Evolutionary conservation across 73 alveolate genomes (phyloP).

Genomic region (Paramecium pentaurelia): DNA sequence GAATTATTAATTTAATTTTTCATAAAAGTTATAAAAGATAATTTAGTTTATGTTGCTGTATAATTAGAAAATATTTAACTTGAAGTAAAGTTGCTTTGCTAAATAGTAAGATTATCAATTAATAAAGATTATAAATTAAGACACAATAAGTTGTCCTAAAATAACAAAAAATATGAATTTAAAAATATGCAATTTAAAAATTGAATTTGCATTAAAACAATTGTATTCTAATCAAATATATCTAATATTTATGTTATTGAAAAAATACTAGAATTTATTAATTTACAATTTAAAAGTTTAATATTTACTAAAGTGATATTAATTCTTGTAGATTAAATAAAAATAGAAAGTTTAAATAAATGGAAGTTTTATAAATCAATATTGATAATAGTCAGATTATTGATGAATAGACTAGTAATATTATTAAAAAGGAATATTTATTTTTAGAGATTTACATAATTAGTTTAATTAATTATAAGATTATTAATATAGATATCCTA

Average conservation of each 20-base stretch:
- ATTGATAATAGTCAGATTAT: background rate
- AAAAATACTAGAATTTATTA: background rate
- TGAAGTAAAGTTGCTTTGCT: background rate
- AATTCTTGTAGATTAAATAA: background rate
- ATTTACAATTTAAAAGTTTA: background rate
- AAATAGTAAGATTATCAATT: background rate
- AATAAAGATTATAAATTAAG: background rate
- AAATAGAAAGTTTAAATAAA: background rate
- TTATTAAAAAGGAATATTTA: background rate
- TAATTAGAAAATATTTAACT: background rate
- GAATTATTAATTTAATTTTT: background rate
- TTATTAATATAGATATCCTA: background rate
- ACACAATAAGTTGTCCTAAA: background rate
- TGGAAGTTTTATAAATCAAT: background rate
- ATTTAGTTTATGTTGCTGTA: background rate
- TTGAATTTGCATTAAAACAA: background rate
- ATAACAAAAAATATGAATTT: background rate
- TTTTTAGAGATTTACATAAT: background rate
- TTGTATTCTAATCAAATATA: background rate
- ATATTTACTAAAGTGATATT: background rate
- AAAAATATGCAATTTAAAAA: background rate
- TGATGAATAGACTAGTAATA: background rate
- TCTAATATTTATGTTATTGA: background rate
- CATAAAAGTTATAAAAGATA: background rate
- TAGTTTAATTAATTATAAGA: background rate